These are phyloP conservation scores for Pilasporangium apinafurcum DNA, from an alignment of 352 stramenopile genomes.

Conservation along the genomic window DNA sequence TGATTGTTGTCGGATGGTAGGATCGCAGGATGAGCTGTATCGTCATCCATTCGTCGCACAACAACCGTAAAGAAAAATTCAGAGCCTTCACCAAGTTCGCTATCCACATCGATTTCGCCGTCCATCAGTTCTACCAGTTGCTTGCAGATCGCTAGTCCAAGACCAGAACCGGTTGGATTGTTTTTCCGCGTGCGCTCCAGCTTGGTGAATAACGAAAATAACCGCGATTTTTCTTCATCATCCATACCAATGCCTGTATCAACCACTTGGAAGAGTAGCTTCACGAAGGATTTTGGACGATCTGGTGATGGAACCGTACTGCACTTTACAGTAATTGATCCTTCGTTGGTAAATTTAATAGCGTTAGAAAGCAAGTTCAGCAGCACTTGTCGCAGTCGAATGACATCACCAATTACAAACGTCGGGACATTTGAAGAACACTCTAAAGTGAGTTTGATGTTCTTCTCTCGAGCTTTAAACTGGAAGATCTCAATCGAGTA, in stretches of 20 bases:
- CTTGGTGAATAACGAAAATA: slow-evolving; percentile 66
- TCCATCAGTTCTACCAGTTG: slow-evolving; percentile 70
- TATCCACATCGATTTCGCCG: slow-evolving; percentile 64
- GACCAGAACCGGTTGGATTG: slow-evolving; percentile 56
- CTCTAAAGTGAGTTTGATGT: slow-evolving; percentile 73
- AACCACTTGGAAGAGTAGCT: slow-evolving; percentile 66
- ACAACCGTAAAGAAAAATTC: slow-evolving; percentile 71
- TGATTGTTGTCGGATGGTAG: slow-evolving; percentile 12
- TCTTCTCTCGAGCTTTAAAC: slow-evolving; percentile 70
- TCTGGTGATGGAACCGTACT: slow-evolving; percentile 47
- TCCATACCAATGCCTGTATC: slow-evolving; percentile 70
- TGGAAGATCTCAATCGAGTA: slow-evolving; percentile 83
- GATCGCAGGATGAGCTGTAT: slow-evolving; percentile 34
- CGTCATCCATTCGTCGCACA: slow-evolving; percentile 40
- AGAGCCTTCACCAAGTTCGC: slow-evolving; percentile 47
- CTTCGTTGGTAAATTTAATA: slow-evolving; percentile 75
- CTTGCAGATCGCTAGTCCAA: slow-evolving; percentile 71
- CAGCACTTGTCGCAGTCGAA: slow-evolving; percentile 60
- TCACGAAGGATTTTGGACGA: slow-evolving; percentile 43
- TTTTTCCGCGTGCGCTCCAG: slow-evolving; percentile 61
- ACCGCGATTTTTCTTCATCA: slow-evolving; percentile 46
- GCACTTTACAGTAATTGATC: slow-evolving; percentile 62
- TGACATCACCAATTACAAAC: slow-evolving; percentile 53
- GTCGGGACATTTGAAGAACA: slow-evolving; percentile 46
- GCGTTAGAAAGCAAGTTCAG: slow-evolving; percentile 71